These are phyloP conservation scores for Colletotrichum musae DNA, from an alignment of 2,329 filamentous ascomycete genomes.

Conservation along the genomic window DNA sequence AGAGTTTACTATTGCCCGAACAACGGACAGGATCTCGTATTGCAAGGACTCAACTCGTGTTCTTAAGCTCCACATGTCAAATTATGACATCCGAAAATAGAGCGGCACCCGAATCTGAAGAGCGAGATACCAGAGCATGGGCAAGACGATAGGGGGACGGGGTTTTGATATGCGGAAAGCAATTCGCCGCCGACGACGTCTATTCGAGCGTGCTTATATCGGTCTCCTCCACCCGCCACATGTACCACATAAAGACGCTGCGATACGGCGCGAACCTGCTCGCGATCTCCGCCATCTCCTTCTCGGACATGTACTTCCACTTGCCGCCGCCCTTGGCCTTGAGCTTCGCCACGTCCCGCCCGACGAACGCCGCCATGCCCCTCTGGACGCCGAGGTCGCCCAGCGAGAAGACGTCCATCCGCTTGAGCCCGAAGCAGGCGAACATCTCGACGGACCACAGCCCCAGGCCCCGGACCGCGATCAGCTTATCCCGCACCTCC, in stretches of 20 bases:
- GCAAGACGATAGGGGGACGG: background rate
- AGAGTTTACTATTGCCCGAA: background rate
- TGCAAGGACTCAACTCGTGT: constrained; percentile 10
- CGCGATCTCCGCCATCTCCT: constrained; percentile 89
- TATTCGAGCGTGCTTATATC: constrained; percentile 75
- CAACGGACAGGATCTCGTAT: constrained; percentile 2
- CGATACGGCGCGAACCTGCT: constrained; percentile 89
- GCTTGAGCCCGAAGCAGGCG: constrained; percentile 93
- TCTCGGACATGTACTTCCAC: constrained; percentile 98
- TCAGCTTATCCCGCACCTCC: constrained; percentile 85
- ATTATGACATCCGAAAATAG: constrained; percentile 25
- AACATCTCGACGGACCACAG: constrained; percentile 99
- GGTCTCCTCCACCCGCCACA: constrained; percentile 90
- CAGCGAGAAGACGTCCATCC: constrained; percentile 92
- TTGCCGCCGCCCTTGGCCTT: constrained; percentile 84
- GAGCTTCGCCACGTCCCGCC: constrained; percentile 85
- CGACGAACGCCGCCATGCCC: constrained; percentile 91
- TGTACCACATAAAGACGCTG: constrained; percentile 98
- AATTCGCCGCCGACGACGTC: constrained; percentile 33
- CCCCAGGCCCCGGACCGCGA: constrained; percentile 88
- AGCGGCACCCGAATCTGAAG: constrained; percentile 1
- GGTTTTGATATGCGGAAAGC: background rate
- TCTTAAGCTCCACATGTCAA: constrained; percentile 8
- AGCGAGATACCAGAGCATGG: constrained; percentile 1
- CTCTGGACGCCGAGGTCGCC: constrained; percentile 95